Evolutionary conservation across 257 asterid genomes (phyloP), one percentile per base, ranked within the genome.

Genomic region (Lantana camara): DNA sequence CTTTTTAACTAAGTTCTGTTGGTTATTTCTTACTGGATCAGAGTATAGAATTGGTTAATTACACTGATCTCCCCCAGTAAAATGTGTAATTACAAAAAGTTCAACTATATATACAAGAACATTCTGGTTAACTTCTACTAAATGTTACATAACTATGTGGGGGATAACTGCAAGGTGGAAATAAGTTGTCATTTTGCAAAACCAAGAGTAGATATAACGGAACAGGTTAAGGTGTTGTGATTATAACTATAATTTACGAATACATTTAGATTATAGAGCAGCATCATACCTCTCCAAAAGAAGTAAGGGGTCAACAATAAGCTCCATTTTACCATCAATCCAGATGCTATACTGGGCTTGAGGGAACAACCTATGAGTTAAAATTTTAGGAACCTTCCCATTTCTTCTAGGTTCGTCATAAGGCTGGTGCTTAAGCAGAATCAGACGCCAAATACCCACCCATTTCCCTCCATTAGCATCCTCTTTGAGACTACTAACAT

Each of bases 311-410:
- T 94, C 99, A 67, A 94, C 96, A 35, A 83, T 80, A 60, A 94
- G 95, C 86, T 94, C 96, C 99, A 94, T 94, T 88, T 94, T 90
- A 75, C 96, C 99, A 79, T 94, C 99, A 73, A 94, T 85, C 99
- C 99, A 94, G 66, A 94, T 85, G 84, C 98, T 90, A 82, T 94
- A 94, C 63, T 74, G 81, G 56, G 98, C 95, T 71, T 88, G 82
- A 64, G 96, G 98, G 79, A 94, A 94, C 75, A 94, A 70, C 62
- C 96, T 84, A 67, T 94, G 99, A 50, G 98, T 94, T 67, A 90
- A 75, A 73, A 94, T 94, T 86, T 94, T 94, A 1, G 99, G 98
- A 76, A 94, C 96, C 77, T 94, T 94, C 53, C 99, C 99, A 40
- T 94, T 94, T 82, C 99, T 86, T 75, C 99, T 74, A 60, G 99